Conservation (phyloP, 768 basidiomycete species). For the Hygrophorus russula region DNA sequence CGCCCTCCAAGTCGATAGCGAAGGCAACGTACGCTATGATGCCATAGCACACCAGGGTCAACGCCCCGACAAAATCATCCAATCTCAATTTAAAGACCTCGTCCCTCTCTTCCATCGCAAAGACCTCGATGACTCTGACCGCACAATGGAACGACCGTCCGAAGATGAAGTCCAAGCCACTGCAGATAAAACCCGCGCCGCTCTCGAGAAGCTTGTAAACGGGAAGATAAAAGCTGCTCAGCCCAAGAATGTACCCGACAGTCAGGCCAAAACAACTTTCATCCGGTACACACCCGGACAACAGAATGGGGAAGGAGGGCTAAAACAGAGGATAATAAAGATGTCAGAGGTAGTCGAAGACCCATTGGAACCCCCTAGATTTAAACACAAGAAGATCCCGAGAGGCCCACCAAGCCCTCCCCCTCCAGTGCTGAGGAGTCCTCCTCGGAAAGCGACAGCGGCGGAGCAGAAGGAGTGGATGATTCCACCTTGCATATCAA, state of each 20-base stretch:
- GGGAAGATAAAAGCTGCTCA: conserved; percentile 98
- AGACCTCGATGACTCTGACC: conserved; percentile 67
- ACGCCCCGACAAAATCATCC: conserved; percentile 72
- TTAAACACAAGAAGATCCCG: conserved; percentile 99
- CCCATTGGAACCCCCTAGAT: conserved; percentile 90
- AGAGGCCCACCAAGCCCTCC: conserved; percentile 94
- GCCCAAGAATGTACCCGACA: conserved; percentile 87
- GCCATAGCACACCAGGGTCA: conserved; percentile 96
- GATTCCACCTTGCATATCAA: conserved; percentile 99
- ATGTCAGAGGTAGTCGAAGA: conserved; percentile 98
- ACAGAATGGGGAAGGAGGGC: conserved; percentile 51
- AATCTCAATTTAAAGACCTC: conserved; percentile 96
- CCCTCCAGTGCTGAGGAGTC: conserved; percentile 89
- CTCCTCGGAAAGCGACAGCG: conserved; percentile 90
- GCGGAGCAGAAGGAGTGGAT: conserved; percentile 99
- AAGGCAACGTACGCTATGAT: conserved; percentile 95
- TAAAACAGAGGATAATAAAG: conserved; percentile 96
- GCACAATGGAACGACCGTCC: conserved; percentile 82
- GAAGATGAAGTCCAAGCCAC: conserved; percentile 90
- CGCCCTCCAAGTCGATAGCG: conserved; percentile 91
- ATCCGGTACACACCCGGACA: conserved; percentile 97
- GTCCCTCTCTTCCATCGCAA: conserved; percentile 85
- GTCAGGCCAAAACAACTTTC: conserved; percentile 75
- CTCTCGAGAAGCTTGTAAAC: conserved; percentile 86
- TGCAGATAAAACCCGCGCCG: conserved; percentile 80